Evolutionary conservation across 2,329 filamentous ascomycete genomes (phyloP).

Genomic region (Monosporascus sp.): DNA sequence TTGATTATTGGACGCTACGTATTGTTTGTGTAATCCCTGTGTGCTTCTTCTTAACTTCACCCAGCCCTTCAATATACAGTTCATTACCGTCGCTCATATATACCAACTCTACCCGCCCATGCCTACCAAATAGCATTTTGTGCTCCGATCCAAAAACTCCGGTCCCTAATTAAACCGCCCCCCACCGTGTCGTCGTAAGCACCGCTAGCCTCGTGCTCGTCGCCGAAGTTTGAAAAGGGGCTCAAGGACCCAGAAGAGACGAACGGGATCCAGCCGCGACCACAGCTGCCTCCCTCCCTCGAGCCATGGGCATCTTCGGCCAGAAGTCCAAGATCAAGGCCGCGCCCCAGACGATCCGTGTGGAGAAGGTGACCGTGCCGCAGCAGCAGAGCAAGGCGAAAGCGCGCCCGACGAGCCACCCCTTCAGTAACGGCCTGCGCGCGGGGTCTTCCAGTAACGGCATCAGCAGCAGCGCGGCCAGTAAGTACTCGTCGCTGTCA

Average conservation of each 20-base stretch:
- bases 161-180: neutral
- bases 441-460: slow-evolving; percentile 11
- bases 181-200: no score
- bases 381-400: slow-evolving; percentile 27
- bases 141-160: neutral
- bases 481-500: slow-evolving; percentile 28
- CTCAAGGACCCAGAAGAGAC: neutral
- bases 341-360: slow-evolving; percentile 44
- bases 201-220: no score
- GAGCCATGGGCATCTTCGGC: slow-evolving; percentile 37
- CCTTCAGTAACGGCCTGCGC: slow-evolving; percentile 12
- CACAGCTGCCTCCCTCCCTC: neutral
- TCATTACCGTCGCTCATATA: neutral
- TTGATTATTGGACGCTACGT: neutral
- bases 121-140: neutral
- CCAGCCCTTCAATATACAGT: neutral
- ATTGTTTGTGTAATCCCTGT: neutral
- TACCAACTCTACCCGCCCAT: neutral
- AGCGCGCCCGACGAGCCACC: slow-evolving; percentile 13
- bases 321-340: slow-evolving; percentile 46
- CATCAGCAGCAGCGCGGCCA: no score
- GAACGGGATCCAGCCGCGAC: neutral
- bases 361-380: slow-evolving; percentile 46
- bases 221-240: neutral
- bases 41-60: neutral